These are phyloP conservation scores for Dalbergia oliveri DNA, from an alignment of 306 rosid species.

Conservation along the genomic window DNA sequence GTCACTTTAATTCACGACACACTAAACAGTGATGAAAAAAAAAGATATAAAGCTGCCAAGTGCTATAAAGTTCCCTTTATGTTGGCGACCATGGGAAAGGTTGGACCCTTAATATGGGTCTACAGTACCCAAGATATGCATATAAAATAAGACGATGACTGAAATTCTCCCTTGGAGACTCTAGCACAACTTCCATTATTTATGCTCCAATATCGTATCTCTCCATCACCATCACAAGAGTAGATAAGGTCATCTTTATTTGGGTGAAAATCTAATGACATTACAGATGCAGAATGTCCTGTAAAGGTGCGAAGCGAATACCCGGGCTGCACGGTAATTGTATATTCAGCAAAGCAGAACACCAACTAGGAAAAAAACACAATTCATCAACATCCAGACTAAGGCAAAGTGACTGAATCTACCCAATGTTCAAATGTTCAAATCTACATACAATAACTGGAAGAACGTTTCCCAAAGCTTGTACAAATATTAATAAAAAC, in stretches of 20 bases:
- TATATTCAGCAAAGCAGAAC: conserved; percentile 37
- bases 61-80: conserved; percentile 6
- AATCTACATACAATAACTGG: background rate
- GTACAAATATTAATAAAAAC: background rate
- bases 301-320: conserved; percentile 88
- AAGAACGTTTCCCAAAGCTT: background rate
- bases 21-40: background rate
- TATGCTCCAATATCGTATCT: conserved; percentile 95
- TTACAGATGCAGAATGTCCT: conserved; percentile 82
- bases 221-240: conserved; percentile 96
- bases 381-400: conserved; percentile 12
- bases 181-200: conserved; percentile 80
- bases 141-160: conserved; percentile 7
- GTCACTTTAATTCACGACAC: background rate
- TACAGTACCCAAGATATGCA: background rate
- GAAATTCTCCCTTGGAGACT: conserved; percentile 74
- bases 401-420: conserved; percentile 22
- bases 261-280: conserved; percentile 97
- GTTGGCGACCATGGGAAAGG: background rate
- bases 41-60: background rate
- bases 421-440: background rate
- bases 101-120: background rate
- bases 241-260: conserved; percentile 87
- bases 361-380: conserved; percentile 14
- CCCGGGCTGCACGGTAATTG: conserved; percentile 71